A percentile compares a stretch with the other conserved stretches of the same genome.
Conservation (phyloP, 176 grass and related monocot species). For the Oryza glumipatula region DNA sequence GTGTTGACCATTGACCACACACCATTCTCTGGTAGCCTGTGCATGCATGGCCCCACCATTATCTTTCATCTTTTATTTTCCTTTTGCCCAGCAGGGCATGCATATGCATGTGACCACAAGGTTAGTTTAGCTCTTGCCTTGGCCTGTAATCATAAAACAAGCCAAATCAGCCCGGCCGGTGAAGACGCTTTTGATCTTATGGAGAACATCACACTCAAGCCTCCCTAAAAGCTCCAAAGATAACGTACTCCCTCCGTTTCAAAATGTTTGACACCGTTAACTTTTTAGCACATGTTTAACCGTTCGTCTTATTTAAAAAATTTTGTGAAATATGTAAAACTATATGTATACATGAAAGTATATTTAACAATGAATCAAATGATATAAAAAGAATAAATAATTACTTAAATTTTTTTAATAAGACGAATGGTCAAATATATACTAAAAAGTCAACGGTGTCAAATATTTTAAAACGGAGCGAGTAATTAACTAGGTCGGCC, state of each 20-base stretch:
- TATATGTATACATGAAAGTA: no score
- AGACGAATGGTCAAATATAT: no score
- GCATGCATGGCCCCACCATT: background rate
- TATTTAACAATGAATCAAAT: no score
- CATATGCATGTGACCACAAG: slow-evolving; percentile 40
- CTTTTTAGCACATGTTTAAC: no score
- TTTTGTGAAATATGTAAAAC: no score
- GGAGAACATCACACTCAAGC: slow-evolving; percentile 16
- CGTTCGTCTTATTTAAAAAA: no score
- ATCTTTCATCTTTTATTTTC: background rate
- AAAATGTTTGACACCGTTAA: no score
- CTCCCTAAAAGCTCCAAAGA: background rate
- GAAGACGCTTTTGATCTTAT: slow-evolving; percentile 15
- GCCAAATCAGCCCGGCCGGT: background rate
- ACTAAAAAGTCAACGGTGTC: no score
- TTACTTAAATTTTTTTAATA: no score
- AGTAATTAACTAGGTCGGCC: slow-evolving; percentile 39
- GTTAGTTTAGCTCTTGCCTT: background rate
- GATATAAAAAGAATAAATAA: no score
- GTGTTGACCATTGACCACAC: slow-evolving; percentile 30
- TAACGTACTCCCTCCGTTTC: background rate
- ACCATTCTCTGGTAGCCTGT: slow-evolving; percentile 18
- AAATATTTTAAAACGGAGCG: no score
- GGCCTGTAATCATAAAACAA: background rate
- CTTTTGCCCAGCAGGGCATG: slow-evolving; percentile 29